A percentile compares a stretch with the other conserved stretches of the same genome.
phyloP scores from a whole-genome alignment of 345 rosid species.

The Lepidium sativum region DNA sequence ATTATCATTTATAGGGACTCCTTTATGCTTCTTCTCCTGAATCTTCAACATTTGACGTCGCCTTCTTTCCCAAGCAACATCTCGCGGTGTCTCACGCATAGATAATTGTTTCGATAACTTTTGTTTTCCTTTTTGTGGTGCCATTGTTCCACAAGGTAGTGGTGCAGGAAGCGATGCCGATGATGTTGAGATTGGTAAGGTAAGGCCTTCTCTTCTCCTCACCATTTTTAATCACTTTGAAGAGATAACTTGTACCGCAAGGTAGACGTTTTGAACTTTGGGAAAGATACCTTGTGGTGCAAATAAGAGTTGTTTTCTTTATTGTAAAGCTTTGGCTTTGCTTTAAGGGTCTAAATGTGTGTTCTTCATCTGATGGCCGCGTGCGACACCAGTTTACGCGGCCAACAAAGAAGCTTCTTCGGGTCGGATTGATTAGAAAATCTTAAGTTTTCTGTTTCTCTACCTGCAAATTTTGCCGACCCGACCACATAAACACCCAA shows the following conservation, averaged over 20 bases:
- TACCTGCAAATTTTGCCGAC: constrained; percentile 19
- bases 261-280: not conserved
- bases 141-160: constrained; percentile 27
- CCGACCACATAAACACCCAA: constrained; percentile 28
- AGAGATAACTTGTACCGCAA: not conserved
- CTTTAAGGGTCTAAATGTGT: constrained; percentile 17
- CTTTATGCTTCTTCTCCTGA: constrained; percentile 35
- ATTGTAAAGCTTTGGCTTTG: constrained; percentile 18
- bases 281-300: not conserved
- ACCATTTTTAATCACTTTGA: constrained; percentile 8
- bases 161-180: constrained; percentile 27
- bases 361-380: constrained; percentile 35
- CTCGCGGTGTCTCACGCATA: constrained; percentile 72
- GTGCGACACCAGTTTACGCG: constrained; percentile 30
- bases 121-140: constrained; percentile 32
- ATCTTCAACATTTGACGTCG: constrained; percentile 55
- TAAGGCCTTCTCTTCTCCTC: constrained; percentile 23
- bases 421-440: constrained; percentile 23
- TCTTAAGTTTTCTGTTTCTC: not conserved
- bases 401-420: constrained; percentile 27
- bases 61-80: constrained; percentile 81
- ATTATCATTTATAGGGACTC: constrained; percentile 34
- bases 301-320: not conserved
- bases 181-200: constrained; percentile 30
- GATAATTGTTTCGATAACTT: constrained; percentile 71